Evolutionary conservation across 2,329 filamentous ascomycete genomes (phyloP).

Genomic region (Aciculosporium take): DNA sequence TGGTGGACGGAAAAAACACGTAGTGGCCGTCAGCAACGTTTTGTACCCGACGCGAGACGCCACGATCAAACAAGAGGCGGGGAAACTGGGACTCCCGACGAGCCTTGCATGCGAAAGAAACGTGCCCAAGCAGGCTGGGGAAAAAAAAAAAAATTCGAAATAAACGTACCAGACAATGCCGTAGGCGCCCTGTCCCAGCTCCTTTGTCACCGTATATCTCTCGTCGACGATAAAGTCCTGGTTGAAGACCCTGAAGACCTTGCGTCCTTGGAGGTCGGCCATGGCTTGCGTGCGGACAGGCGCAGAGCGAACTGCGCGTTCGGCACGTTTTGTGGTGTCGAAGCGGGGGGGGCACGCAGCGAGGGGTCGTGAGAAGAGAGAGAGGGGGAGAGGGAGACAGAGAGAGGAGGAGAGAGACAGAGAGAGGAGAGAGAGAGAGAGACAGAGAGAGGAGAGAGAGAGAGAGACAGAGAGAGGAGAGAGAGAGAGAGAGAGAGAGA

Average conservation of each 20-base stretch:
- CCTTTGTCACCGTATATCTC: constrained; percentile 96
- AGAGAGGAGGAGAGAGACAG: too few species aligned
- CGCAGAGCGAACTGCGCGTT: not conserved
- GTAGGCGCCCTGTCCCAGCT: constrained; percentile 94
- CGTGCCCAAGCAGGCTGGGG: too few species aligned
- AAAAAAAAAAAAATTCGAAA: not conserved
- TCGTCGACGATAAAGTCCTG: constrained; percentile 98
- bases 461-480: not conserved
- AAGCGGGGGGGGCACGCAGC: constrained; percentile 2
- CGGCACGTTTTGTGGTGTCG: not conserved
- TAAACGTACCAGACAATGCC: constrained; percentile 81
- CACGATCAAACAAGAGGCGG: too few species aligned
- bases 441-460: not conserved
- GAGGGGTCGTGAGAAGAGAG: not conserved
- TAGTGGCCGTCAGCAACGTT: too few species aligned
- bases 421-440: not conserved
- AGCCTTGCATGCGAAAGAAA: too few species aligned
- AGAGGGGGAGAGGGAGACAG: not conserved
- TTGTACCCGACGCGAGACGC: too few species aligned
- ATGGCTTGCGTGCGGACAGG: constrained; percentile 14
- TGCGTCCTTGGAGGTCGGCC: constrained; percentile 43
- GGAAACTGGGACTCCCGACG: too few species aligned
- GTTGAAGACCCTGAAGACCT: constrained; percentile 99
- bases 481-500: not conserved
- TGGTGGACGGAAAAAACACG: constrained; percentile 2